phyloP scores from a whole-genome alignment of 75 land plant species.

The Picea glauca region DNA sequence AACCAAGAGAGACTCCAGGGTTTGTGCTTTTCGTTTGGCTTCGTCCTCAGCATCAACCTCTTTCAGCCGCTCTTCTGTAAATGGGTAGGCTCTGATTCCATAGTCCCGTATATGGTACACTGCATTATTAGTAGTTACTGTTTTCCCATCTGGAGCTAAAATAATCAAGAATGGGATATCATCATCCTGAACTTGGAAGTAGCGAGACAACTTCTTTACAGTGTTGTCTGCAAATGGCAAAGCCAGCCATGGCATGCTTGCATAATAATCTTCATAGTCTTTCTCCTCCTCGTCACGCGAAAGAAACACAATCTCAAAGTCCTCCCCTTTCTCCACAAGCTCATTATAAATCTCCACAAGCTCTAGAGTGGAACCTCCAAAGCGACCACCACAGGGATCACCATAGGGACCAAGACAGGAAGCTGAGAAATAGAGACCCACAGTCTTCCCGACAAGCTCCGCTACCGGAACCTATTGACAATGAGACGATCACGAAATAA shows the following conservation, averaged over 20 bases:
- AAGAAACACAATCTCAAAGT: conserved; percentile 30
- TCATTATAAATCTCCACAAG: conserved; percentile 29
- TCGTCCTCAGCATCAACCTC: too few species aligned
- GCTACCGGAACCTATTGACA: conserved; percentile 21
- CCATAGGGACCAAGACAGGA: background rate
- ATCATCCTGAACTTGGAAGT: conserved; percentile 17
- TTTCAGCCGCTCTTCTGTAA: too few species aligned
- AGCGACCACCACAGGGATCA: conserved; percentile 21
- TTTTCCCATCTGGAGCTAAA: conserved; percentile 28
- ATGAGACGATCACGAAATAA: too few species aligned
- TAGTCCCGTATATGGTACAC: too few species aligned
- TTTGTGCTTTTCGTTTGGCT: too few species aligned
- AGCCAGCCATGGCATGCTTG: conserved; percentile 32
- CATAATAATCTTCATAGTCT: conserved; percentile 14
- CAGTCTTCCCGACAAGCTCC: conserved; percentile 40
- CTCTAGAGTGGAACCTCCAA: conserved; percentile 25
- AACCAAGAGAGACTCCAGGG: too few species aligned
- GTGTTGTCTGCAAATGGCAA: conserved; percentile 18
- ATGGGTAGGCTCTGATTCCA: too few species aligned
- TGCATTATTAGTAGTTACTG: too few species aligned
- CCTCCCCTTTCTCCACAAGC: conserved; percentile 15
- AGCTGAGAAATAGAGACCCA: conserved; percentile 51
- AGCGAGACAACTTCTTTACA: conserved; percentile 13
- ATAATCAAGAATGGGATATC: conserved; percentile 21
- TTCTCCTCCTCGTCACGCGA: conserved; percentile 27